phyloP scores from a whole-genome alignment of 73 alveolate species.

The Paramecium primaurelia region DNA sequence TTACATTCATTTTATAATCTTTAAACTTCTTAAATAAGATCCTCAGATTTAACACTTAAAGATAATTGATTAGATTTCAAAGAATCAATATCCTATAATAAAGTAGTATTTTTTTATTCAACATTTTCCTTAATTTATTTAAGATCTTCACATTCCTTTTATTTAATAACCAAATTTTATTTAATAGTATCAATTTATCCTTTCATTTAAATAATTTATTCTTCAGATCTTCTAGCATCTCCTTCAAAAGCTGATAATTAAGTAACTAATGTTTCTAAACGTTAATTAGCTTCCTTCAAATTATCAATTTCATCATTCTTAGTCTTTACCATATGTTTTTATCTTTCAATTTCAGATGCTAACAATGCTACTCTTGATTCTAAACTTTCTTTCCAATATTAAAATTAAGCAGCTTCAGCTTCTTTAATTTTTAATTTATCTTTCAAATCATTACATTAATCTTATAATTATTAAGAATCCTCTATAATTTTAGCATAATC shows the following conservation, averaged over 20 bases:
- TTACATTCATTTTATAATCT: neutral
- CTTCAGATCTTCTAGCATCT: slow-evolving; percentile 43
- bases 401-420: neutral
- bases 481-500: neutral
- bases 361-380: slow-evolving; percentile 46
- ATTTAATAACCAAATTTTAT: neutral
- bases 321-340: neutral
- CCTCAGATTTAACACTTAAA: neutral
- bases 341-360: slow-evolving; percentile 41
- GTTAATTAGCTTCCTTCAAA: neutral
- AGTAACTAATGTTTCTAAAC: neutral
- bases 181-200: neutral
- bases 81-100: neutral
- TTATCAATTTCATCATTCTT: slow-evolving; percentile 32
- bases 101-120: neutral
- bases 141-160: slow-evolving; percentile 29
- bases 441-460: neutral
- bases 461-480: neutral
- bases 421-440: neutral
- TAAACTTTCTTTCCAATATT: neutral
- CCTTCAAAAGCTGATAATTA: slow-evolving; percentile 16
- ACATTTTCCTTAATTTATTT: slow-evolving; percentile 3
- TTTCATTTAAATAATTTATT: neutral
- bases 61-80: neutral
- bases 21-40: neutral